These are phyloP conservation scores for Rhizopogon sp. DNA, from an alignment of 768 basidiomycete genomes.

Conservation along the genomic window DNA sequence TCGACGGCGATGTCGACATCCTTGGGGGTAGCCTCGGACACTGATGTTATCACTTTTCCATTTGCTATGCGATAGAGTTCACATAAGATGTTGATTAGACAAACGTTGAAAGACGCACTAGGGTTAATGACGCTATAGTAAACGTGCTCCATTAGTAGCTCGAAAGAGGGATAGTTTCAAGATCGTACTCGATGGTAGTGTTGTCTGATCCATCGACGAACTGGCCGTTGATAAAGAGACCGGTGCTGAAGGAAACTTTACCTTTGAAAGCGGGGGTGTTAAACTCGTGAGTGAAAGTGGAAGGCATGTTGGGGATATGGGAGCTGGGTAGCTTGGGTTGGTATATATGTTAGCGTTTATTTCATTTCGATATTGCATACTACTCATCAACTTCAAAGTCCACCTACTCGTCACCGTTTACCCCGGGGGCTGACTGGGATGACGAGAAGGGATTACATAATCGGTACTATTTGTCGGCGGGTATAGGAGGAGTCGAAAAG, in stretches of 20 bases:
- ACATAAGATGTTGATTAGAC: slow-evolving; percentile 3
- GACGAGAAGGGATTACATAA: too few species aligned
- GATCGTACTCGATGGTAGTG: slow-evolving; percentile 65
- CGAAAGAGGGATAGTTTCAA: too few species aligned
- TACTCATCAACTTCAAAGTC: too few species aligned
- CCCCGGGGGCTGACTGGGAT: too few species aligned
- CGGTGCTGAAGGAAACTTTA: slow-evolving; percentile 51
- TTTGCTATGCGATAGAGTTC: slow-evolving; percentile 38
- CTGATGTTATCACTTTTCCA: slow-evolving; percentile 54
- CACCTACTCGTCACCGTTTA: too few species aligned
- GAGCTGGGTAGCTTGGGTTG: background rate
- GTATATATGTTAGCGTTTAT: slow-evolving; percentile 7
- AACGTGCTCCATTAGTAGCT: background rate
- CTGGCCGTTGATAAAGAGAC: slow-evolving; percentile 69
- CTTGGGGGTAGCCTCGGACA: slow-evolving; percentile 17
- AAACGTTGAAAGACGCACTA: slow-evolving; percentile 20
- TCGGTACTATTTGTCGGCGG: too few species aligned
- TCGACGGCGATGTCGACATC: too few species aligned
- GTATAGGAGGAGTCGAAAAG: too few species aligned
- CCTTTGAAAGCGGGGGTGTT: slow-evolving; percentile 54
- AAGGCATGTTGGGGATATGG: slow-evolving; percentile 29
- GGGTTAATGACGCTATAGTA: slow-evolving; percentile 53
- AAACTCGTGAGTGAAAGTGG: slow-evolving; percentile 44
- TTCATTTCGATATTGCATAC: too few species aligned
- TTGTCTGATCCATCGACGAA: slow-evolving; percentile 53